phyloP scores from a whole-genome alignment of 2,329 filamentous ascomycete species.

The Ophiostoma populinum region DNA sequence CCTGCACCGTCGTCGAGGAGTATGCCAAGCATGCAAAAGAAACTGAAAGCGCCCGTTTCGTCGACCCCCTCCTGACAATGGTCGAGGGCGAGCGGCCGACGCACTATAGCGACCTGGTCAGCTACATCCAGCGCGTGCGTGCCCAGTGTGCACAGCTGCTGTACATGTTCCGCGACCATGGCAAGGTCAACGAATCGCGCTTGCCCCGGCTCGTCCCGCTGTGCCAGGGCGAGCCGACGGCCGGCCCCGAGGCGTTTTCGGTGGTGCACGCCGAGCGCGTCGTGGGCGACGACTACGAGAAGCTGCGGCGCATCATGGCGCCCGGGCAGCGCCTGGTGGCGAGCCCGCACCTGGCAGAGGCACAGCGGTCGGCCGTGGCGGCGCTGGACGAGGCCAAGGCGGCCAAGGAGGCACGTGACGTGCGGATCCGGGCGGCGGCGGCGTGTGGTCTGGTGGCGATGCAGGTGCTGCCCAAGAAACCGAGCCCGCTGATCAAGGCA shows the following conservation, averaged over 20 bases:
- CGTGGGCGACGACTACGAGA: slow-evolving; percentile 69
- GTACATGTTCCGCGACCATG: slow-evolving; percentile 81
- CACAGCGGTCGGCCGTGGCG: slow-evolving; percentile 48
- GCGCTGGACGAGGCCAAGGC: slow-evolving; percentile 66
- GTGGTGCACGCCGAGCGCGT: slow-evolving; percentile 78
- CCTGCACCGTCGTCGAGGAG: slow-evolving; percentile 74
- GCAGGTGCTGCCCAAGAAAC: slow-evolving; percentile 77
- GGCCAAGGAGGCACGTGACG: slow-evolving; percentile 66
- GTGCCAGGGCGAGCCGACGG: slow-evolving; percentile 82
- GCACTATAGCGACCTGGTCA: slow-evolving; percentile 80
- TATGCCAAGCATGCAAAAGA: slow-evolving; percentile 47
- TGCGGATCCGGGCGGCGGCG: slow-evolving; percentile 71
- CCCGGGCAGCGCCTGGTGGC: slow-evolving; percentile 78
- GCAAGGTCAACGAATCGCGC: slow-evolving; percentile 58
- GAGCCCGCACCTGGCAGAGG: slow-evolving; percentile 60
- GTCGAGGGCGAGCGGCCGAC: slow-evolving; percentile 66
- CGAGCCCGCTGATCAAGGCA: slow-evolving; percentile 78
- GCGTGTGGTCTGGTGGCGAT: slow-evolving; percentile 83
- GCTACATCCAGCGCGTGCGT: slow-evolving; percentile 73
- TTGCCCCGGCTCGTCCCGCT: slow-evolving; percentile 74
- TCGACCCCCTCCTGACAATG: slow-evolving; percentile 50
- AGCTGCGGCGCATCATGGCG: slow-evolving; percentile 72
- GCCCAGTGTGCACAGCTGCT: slow-evolving; percentile 83
- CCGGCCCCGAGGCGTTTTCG: slow-evolving; percentile 84
- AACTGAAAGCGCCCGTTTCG: slow-evolving; percentile 39